Base-by-base conservation (phyloP, 257 asterid genomes). In the Scutellaria barbata region DNA sequence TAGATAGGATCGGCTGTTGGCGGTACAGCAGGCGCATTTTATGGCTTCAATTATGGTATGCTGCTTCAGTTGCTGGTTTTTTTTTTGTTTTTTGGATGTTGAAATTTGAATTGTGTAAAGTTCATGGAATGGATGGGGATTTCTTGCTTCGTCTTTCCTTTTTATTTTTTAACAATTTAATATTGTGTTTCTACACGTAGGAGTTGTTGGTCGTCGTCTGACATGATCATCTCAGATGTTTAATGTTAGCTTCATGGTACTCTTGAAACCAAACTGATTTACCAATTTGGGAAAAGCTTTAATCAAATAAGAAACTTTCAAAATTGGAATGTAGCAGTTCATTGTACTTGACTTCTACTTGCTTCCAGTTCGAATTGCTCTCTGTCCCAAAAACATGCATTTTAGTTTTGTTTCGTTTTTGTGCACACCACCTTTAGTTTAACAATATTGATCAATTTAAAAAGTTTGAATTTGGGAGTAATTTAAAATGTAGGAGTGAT, bases 1-100 rank as follows among this genome's bases (percentile, higher is more conserved):
- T 77, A 93, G 96, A 93, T 93, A 66, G 98, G 98, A 60, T 81
- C 97, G 58, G 98, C 97, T 10, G 94, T 92, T 78, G 98, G 97
- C 4, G 96, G 97, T 58, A 86, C 86, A 4, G 83, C 93, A 40
- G 91, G 96, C 53, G 87, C 95, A 12, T 90, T 92, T 63, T 90
- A 90, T 76, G 95, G 95, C 37, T 90, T 86, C 79, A 86, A 90
- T 76, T 84, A 76, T 59, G 92, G 98, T 90, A 84, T 60, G 79
- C 14, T 60, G 78, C 17, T 63, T 73, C 16, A 8, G 7, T 52
- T 71, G 47, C 5, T 20, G 3, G 11, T 43, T 33, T 11, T 33
- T 30, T 45, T 18, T 16, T 9, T n/a, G 14, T 25, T 25, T 40
- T 51, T 2, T 61, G n/a, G 39, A n/a, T 60, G 14, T 47, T 48